phyloP scores from a whole-genome alignment of 2,329 filamentous ascomycete genomes.

The Blumeria graminis region DNA sequence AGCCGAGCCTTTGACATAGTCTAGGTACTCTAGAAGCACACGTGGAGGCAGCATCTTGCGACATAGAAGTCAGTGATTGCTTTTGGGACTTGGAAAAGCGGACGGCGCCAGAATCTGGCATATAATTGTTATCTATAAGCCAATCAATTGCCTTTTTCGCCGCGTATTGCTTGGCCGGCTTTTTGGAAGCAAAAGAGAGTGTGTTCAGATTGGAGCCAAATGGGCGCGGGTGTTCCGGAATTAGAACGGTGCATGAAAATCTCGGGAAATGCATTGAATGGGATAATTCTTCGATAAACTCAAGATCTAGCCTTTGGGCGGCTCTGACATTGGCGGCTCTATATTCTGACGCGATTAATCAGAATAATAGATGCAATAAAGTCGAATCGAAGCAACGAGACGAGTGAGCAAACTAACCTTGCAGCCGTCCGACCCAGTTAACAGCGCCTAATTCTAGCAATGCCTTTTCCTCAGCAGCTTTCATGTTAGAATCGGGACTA shows the following conservation, averaged over 20 bases:
- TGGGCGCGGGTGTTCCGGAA: slow-evolving; percentile 7
- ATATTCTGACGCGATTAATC: slow-evolving; percentile 8
- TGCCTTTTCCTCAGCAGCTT: slow-evolving; percentile 5
- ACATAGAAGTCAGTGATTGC: neutral
- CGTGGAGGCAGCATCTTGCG: neutral
- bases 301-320: neutral
- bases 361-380: too few species aligned
- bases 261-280: slow-evolving; percentile 1
- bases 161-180: slow-evolving; percentile 13
- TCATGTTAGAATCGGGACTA: slow-evolving; percentile 2
- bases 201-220: slow-evolving; percentile 6
- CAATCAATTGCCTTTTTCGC: slow-evolving; percentile 14
- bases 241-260: slow-evolving; percentile 8
- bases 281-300: neutral
- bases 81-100: slow-evolving; percentile 4
- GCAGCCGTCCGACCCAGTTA: slow-evolving; percentile 14
- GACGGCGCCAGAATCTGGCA: slow-evolving; percentile 10
- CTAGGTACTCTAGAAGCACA: slow-evolving; percentile 8
- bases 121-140: slow-evolving; percentile 11
- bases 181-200: slow-evolving; percentile 11
- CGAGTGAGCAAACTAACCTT: slow-evolving; percentile 5
- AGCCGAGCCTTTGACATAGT: slow-evolving; percentile 10
- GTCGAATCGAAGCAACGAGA: too few species aligned
- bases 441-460: slow-evolving; percentile 8
- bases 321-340: slow-evolving; percentile 5